A percentile compares a stretch with the other conserved stretches of the same genome.
These are phyloP conservation scores for Penicillium sp. DNA, from an alignment of 2,329 filamentous ascomycete species.

Conservation along the genomic window DNA sequence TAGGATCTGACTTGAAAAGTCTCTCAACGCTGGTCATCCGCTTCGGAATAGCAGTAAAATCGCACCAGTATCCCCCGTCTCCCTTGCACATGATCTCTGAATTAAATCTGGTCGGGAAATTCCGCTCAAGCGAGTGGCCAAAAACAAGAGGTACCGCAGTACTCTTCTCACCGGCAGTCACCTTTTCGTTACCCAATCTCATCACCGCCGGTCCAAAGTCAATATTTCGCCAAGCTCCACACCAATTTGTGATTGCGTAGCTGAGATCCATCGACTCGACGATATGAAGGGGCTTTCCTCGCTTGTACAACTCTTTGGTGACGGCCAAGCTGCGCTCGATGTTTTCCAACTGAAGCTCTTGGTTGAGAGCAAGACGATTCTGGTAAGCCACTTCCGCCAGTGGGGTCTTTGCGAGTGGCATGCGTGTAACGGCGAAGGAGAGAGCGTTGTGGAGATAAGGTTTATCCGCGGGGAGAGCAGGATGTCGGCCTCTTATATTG, in stretches of 20 bases:
- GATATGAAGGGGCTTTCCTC: background rate
- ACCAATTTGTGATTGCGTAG: constrained; percentile 1
- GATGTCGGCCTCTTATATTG: background rate
- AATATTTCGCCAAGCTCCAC: background rate
- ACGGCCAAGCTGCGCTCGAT: background rate
- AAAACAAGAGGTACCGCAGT: background rate
- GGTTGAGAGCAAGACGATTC: background rate
- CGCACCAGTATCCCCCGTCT: constrained; percentile 1
- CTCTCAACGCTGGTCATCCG: background rate
- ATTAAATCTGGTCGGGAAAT: background rate
- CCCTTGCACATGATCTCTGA: background rate
- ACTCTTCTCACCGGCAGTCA: background rate
- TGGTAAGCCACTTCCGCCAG: constrained; percentile 1
- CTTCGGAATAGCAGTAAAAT: background rate
- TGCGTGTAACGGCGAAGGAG: background rate
- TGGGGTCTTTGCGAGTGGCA: background rate
- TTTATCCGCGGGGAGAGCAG: background rate
- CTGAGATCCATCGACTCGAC: background rate
- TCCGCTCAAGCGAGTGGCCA: background rate
- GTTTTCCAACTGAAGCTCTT: background rate
- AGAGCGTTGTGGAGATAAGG: background rate
- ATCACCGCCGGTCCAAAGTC: background rate
- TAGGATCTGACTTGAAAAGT: background rate
- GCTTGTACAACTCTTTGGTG: background rate
- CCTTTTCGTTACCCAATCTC: background rate